Percentiles rank a stretch among this genome's conserved stretches.
Evolutionary conservation across 2,329 filamentous ascomycete species (phyloP).

Genomic region (Aspergillus luchuensis): DNA sequence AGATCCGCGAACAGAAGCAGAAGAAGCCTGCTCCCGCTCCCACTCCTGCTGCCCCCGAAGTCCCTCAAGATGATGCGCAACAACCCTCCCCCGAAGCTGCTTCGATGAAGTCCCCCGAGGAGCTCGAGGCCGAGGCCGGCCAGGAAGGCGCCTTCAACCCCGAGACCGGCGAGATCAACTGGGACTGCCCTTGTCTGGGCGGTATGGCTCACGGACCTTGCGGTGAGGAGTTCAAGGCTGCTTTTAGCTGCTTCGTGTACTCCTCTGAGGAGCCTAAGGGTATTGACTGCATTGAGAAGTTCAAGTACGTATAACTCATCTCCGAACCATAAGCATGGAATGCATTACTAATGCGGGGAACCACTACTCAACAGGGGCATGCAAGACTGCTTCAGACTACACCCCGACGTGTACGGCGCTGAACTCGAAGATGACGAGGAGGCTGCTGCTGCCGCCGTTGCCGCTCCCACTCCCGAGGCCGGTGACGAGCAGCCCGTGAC

Average conservation of each 20-base stretch:
- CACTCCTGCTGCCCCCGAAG: slow-evolving; percentile 17
- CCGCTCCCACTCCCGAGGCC: slow-evolving; percentile 27
- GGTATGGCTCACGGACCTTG: slow-evolving; percentile 97
- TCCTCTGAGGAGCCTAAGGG: slow-evolving; percentile 94
- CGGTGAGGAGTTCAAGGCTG: slow-evolving; percentile 90
- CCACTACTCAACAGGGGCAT: slow-evolving; percentile 65
- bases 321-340: not conserved
- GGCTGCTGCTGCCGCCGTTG: slow-evolving; percentile 34
- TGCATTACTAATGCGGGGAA: slow-evolving; percentile 16
- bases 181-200: slow-evolving; percentile 96
- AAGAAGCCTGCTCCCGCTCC: slow-evolving; percentile 15
- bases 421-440: slow-evolving; percentile 77
- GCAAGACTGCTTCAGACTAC: slow-evolving; percentile 93
- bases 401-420: slow-evolving; percentile 89
- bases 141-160: slow-evolving; percentile 95
- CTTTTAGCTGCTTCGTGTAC: slow-evolving; percentile 98
- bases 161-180: slow-evolving; percentile 99
- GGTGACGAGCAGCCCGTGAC: slow-evolving; percentile 23
- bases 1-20: slow-evolving; percentile 43
- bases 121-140: slow-evolving; percentile 76
- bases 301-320: slow-evolving; percentile 69
- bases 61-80: slow-evolving; percentile 19
- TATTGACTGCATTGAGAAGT: slow-evolving; percentile 96
- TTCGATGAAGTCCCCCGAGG: slow-evolving; percentile 49
- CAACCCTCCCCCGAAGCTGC: slow-evolving; percentile 19